These are phyloP conservation scores for Nicotiana otophora DNA, from an alignment of 257 asterid genomes.

Conservation along the genomic window DNA sequence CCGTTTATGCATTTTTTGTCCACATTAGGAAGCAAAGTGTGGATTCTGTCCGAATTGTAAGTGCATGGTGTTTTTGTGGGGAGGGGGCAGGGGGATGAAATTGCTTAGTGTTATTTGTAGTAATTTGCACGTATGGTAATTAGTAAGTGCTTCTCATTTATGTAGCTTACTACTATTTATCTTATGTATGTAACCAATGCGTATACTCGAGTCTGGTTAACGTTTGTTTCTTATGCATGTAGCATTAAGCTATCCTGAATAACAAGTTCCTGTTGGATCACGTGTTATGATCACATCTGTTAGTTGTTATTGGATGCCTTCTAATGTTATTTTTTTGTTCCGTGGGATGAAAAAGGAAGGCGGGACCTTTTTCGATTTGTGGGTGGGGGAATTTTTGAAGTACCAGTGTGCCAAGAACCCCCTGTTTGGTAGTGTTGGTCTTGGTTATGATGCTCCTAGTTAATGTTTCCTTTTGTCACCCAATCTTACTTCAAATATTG, in stretches of 20 bases:
- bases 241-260: neutral
- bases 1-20: neutral
- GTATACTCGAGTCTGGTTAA: neutral
- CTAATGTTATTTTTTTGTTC: neutral
- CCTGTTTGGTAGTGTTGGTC: neutral
- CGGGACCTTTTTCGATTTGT: neutral
- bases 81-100: neutral
- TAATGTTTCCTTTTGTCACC: neutral
- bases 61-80: neutral
- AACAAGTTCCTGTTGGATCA: neutral
- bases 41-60: neutral
- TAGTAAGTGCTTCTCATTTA: neutral
- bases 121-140: neutral
- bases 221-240: neutral
- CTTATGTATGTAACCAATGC: neutral
- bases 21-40: neutral
- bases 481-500: neutral
- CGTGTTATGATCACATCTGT: neutral
- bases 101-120: neutral
- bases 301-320: neutral
- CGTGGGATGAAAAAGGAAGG: neutral
- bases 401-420: slow-evolving; percentile 1
- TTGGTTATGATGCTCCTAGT: neutral
- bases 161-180: neutral
- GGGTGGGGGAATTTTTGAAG: neutral